Conservation (phyloP, 2,329 filamentous ascomycete species). For the Xylariaceae sp. region DNA sequence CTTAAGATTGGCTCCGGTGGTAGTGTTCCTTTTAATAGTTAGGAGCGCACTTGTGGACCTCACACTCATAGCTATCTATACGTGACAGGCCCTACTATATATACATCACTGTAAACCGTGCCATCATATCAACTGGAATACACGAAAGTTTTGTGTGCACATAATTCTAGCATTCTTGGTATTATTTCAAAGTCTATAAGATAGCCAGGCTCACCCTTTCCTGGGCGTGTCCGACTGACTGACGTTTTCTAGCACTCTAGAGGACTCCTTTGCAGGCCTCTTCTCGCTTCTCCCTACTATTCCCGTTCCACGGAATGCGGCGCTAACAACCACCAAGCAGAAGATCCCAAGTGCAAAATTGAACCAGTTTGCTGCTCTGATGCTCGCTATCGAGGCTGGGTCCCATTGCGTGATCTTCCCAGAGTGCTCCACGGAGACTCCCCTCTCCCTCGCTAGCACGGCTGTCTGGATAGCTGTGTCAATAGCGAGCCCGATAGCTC, state of each 20-base stretch:
- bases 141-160: too few species aligned
- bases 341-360: constrained; percentile 56
- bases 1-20: too few species aligned
- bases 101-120: too few species aligned
- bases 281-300: constrained; percentile 55
- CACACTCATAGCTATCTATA: too few species aligned
- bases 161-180: too few species aligned
- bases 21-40: too few species aligned
- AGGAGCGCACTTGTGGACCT: too few species aligned
- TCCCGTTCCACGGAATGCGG: constrained; percentile 59
- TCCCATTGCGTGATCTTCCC: constrained; percentile 54
- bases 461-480: constrained; percentile 70
- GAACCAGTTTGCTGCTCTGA: constrained; percentile 60
- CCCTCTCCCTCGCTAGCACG: constrained; percentile 59
- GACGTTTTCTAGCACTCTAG: constrained; percentile 1
- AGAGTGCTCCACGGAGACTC: constrained; percentile 51
- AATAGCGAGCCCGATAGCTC: constrained; percentile 70
- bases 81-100: too few species aligned
- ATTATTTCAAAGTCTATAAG: too few species aligned
- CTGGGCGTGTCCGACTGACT: background rate
- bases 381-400: constrained; percentile 52
- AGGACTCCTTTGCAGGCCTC: constrained; percentile 10
- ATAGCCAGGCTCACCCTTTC: background rate
- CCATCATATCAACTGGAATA: too few species aligned
- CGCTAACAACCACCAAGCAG: constrained; percentile 52